Conservation (phyloP, 169 alveolate genomes). For the Plasmodium sp. region DNA sequence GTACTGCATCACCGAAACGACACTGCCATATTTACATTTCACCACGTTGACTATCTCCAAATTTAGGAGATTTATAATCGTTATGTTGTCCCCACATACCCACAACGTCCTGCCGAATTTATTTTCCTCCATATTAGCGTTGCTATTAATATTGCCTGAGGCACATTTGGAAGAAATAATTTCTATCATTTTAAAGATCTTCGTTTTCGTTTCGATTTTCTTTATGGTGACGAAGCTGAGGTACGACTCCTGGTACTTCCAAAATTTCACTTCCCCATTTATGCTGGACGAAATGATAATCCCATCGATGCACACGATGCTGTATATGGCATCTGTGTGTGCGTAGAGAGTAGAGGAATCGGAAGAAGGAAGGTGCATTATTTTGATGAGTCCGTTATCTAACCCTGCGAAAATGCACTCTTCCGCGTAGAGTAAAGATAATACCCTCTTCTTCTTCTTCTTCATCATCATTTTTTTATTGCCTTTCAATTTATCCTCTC, state of each 20-base stretch:
- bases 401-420: conserved; percentile 75
- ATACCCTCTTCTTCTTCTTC: conserved; percentile 52
- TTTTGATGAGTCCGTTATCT: conserved; percentile 67
- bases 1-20: conserved; percentile 71
- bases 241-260: conserved; percentile 64
- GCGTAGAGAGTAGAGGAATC: conserved; percentile 72
- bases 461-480: conserved; percentile 36
- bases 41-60: conserved; percentile 43
- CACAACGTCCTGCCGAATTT: conserved; percentile 59
- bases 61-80: conserved; percentile 58
- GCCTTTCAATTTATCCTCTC: conserved; percentile 33
- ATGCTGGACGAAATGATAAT: conserved; percentile 61
- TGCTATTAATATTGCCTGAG: background rate
- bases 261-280: conserved; percentile 73
- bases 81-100: conserved; percentile 75
- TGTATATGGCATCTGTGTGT: conserved; percentile 68
- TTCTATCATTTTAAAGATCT: conserved; percentile 71
- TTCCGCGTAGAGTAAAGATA: conserved; percentile 72
- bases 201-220: conserved; percentile 69
- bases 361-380: conserved; percentile 74
- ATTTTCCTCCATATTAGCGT: background rate
- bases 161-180: conserved; percentile 22
- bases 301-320: conserved; percentile 73
- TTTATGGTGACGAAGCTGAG: conserved; percentile 65
- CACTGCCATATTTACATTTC: conserved; percentile 67